Evolutionary conservation across 495 filamentous ascomycete genomes (phyloP).

Genomic region (Trichocladium uniseriatum): DNA sequence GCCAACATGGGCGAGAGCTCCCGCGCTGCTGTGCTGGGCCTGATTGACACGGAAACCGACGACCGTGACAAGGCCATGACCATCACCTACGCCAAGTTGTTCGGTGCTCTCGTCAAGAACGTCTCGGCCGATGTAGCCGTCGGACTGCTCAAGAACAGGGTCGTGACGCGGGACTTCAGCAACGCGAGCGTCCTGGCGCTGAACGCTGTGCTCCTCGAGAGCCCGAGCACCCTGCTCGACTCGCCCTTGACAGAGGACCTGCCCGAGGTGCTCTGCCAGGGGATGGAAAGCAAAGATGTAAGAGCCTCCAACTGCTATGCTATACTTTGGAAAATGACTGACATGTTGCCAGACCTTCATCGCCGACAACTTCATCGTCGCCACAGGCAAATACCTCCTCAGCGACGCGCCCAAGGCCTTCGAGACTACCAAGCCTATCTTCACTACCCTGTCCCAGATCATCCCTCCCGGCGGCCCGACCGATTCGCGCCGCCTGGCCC

Average conservation of each 20-base stretch:
- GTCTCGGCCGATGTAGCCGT: slow-evolving; percentile 57
- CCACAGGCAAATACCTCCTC: slow-evolving; percentile 90
- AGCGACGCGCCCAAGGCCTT: slow-evolving; percentile 49
- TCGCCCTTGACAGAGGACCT: slow-evolving; percentile 59
- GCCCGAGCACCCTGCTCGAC: slow-evolving; percentile 56
- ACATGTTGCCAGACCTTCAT: slow-evolving; percentile 53
- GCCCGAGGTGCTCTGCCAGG: slow-evolving; percentile 65
- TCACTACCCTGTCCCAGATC: slow-evolving; percentile 62
- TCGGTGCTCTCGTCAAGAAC: slow-evolving; percentile 81
- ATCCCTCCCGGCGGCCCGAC: slow-evolving; percentile 66
- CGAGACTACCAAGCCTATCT: slow-evolving; percentile 66
- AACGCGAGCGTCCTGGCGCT: slow-evolving; percentile 64
- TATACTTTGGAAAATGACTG: slow-evolving; percentile 1
- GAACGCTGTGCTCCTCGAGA: slow-evolving; percentile 78
- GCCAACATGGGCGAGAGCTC: slow-evolving; percentile 88
- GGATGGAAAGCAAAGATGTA: slow-evolving; percentile 67
- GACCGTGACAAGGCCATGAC: slow-evolving; percentile 65
- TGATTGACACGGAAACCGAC: slow-evolving; percentile 79
- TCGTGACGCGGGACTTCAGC: slow-evolving; percentile 61
- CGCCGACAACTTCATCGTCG: slow-evolving; percentile 81
- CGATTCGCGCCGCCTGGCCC: slow-evolving; percentile 75
- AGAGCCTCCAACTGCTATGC: slow-evolving; percentile 13
- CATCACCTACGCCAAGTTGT: slow-evolving; percentile 79
- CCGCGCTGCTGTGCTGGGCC: slow-evolving; percentile 63
- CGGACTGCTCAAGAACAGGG: slow-evolving; percentile 69